Percentiles rank a stretch among this genome's conserved stretches.
Conservation (phyloP, 2,329 filamentous ascomycete species). For the Trichophyton benhamiae region DNA sequence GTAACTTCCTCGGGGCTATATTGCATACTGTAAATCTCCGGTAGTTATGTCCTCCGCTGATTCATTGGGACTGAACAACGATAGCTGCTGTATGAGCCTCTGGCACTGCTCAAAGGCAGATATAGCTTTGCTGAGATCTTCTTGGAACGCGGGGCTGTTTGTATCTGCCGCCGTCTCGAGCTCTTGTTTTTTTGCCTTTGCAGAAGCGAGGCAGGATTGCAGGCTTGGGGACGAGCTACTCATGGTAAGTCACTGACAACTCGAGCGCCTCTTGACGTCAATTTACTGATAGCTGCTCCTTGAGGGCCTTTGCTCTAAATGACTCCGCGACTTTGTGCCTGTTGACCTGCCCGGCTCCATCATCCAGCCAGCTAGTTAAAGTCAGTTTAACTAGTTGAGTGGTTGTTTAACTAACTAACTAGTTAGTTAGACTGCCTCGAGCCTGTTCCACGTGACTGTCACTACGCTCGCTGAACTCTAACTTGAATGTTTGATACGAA, state of each 20-base stretch:
- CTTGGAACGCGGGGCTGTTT: constrained; percentile 53
- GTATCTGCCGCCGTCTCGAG: constrained; percentile 52
- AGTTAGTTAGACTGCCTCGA: too few relatives aligned
- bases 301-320: neutral
- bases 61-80: constrained; percentile 87
- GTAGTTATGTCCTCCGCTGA: constrained; percentile 75
- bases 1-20: constrained; percentile 7
- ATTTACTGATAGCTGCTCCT: too few relatives aligned
- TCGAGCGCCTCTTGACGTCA: neutral
- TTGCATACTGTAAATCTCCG: constrained; percentile 58
- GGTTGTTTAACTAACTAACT: neutral
- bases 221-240: constrained; percentile 42
- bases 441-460: neutral
- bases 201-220: constrained; percentile 41
- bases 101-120: constrained; percentile 61
- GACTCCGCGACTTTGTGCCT: neutral
- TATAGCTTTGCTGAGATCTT: constrained; percentile 55
- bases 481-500: neutral
- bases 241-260: constrained; percentile 5
- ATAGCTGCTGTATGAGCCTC: constrained; percentile 54
- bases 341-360: too few relatives aligned
- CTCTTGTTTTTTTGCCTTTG: constrained; percentile 42
- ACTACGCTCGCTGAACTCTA: neutral
- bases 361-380: neutral
- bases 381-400: too few relatives aligned